Percentiles rank a stretch among this genome's conserved stretches.
These are phyloP conservation scores for Rhodotorula sp. DNA, from an alignment of 1,284 basidiomycete genomes.

Conservation along the genomic window DNA sequence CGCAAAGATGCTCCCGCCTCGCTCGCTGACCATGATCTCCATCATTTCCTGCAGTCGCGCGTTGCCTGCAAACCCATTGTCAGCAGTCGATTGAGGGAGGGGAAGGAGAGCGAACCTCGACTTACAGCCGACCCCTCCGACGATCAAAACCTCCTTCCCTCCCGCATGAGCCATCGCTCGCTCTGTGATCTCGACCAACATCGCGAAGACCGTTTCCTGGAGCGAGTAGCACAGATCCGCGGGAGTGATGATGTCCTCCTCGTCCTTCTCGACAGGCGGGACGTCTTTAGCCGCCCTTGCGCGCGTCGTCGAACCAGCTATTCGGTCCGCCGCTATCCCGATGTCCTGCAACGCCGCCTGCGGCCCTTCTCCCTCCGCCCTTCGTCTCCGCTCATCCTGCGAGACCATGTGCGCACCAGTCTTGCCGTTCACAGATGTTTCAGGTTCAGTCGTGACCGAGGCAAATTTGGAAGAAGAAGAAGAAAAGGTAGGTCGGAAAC, in stretches of 20 bases:
- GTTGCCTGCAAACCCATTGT: constrained; percentile 62
- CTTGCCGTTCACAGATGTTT: background rate
- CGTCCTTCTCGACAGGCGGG: constrained; percentile 50
- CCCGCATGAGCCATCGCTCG: constrained; percentile 98
- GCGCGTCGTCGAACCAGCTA: background rate
- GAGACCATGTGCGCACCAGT: constrained; percentile 10
- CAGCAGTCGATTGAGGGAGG: background rate
- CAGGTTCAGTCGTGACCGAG: background rate
- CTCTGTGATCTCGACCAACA: constrained; percentile 99
- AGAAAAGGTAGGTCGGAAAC: constrained; percentile 38
- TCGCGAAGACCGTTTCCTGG: constrained; percentile 96
- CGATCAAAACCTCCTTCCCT: constrained; percentile 92
- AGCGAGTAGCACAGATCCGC: constrained; percentile 95
- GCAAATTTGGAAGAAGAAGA: background rate
- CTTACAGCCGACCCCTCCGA: constrained; percentile 97
- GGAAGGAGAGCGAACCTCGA: constrained; percentile 33
- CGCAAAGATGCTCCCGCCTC: constrained; percentile 86
- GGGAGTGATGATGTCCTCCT: constrained; percentile 76
- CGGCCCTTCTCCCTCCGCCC: constrained; percentile 31
- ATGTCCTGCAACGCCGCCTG: constrained; percentile 35
- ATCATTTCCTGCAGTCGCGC: constrained; percentile 96
- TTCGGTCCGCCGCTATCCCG: constrained; percentile 11
- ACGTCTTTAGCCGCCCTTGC: constrained; percentile 13
- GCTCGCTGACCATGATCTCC: constrained; percentile 91
- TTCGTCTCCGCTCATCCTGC: constrained; percentile 28